Evolutionary conservation across 2,329 filamentous ascomycete species (phyloP).

Genomic region (Xylariaceae sp.): DNA sequence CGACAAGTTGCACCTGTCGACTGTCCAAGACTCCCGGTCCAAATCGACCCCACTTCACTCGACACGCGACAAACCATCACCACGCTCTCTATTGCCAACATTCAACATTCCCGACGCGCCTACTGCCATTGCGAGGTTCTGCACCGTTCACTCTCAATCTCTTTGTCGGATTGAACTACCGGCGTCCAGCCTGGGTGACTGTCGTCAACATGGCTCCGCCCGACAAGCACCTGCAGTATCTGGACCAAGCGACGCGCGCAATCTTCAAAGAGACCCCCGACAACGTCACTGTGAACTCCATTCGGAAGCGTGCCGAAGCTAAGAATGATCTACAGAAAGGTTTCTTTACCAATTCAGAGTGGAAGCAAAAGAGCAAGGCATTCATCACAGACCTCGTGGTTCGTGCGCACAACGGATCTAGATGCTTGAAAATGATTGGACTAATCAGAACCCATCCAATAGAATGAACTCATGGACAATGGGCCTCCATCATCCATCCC

Average conservation of each 20-base stretch:
- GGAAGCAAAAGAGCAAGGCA: conserved; percentile 57
- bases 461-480: conserved; percentile 16
- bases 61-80: background rate
- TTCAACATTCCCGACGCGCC: background rate
- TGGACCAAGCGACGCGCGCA: conserved; percentile 44
- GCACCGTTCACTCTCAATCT: background rate
- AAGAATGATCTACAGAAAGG: conserved; percentile 45
- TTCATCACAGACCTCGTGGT: conserved; percentile 56
- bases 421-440: background rate
- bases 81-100: background rate
- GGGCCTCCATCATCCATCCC: conserved; percentile 14
- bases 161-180: background rate
- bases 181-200: background rate
- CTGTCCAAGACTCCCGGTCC: background rate
- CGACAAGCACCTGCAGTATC: conserved; percentile 38
- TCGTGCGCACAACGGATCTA: conserved; percentile 25
- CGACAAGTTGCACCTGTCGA: background rate
- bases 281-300: conserved; percentile 52
- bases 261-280: conserved; percentile 42
- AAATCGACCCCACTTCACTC: background rate
- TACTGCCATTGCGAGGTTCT: background rate
- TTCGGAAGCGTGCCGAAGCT: conserved; percentile 50
- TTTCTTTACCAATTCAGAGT: conserved; percentile 46
- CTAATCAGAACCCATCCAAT: conserved; percentile 15
- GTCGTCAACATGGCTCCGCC: conserved; percentile 37